phyloP scores from a whole-genome alignment of 2,329 filamentous ascomycete genomes.

The Penicillium nordicum region DNA sequence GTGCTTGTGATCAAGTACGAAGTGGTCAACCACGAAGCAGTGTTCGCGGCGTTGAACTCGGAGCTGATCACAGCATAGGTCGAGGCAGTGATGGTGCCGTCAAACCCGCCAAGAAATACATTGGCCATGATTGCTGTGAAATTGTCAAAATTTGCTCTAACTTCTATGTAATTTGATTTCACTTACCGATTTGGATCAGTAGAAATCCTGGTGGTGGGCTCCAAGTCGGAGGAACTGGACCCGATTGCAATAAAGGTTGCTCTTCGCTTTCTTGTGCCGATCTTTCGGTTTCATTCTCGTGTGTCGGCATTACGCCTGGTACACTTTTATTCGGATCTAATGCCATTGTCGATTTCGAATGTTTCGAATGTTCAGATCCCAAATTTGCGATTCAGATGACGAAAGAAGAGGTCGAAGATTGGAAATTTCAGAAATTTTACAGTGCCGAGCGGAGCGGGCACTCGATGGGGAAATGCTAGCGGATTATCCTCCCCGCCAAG shows the following conservation, averaged over 20 bases:
- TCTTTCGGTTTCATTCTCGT: neutral
- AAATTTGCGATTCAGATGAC: neutral
- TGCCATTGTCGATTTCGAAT: conserved; percentile 2
- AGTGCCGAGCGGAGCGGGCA: neutral
- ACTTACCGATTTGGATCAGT: conserved; percentile 54
- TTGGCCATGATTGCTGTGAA: conserved; percentile 58
- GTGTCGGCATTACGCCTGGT: neutral
- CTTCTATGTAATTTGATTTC: too few relatives aligned
- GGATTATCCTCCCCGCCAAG: conserved; percentile 2
- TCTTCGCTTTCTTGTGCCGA: conserved; percentile 15
- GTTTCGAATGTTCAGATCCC: neutral
- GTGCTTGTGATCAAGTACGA: conserved; percentile 63
- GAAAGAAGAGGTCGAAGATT: neutral
- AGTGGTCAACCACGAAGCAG: conserved; percentile 53
- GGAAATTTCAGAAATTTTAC: neutral
- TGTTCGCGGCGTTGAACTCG: conserved; percentile 47
- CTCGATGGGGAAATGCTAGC: conserved; percentile 18
- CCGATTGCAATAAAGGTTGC: conserved; percentile 23
- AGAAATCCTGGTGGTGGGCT: conserved; percentile 52
- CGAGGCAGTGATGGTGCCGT: conserved; percentile 45
- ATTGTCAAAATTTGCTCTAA: neutral
- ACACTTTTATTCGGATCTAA: neutral
- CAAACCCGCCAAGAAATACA: conserved; percentile 59
- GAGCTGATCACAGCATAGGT: conserved; percentile 48
- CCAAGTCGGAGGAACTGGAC: conserved; percentile 36